Evolutionary conservation across 352 stramenopile genomes (phyloP).

Genomic region (Phytophthora brassicae): DNA sequence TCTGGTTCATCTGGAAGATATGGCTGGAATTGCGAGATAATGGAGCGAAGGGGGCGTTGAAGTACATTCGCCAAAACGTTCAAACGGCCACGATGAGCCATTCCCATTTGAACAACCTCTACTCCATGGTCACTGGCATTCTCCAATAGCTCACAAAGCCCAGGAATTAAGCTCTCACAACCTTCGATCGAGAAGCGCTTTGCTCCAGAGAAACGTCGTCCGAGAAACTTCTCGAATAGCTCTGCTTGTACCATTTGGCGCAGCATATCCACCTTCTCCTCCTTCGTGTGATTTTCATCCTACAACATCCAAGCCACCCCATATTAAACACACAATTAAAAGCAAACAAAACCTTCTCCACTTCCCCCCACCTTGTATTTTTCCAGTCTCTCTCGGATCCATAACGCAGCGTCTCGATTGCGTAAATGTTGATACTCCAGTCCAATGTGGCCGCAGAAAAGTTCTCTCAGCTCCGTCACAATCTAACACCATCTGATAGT

Average conservation of each 20-base stretch:
- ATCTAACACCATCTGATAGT: slow-evolving; percentile 57
- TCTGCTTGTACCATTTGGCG: slow-evolving; percentile 94
- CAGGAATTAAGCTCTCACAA: slow-evolving; percentile 95
- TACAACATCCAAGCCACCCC: slow-evolving; percentile 15
- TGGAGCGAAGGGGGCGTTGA: slow-evolving; percentile 94
- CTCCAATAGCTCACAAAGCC: slow-evolving; percentile 95
- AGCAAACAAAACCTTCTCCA: background rate
- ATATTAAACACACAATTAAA: background rate
- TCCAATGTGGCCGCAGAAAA: slow-evolving; percentile 96
- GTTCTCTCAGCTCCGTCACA: slow-evolving; percentile 91
- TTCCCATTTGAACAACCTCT: slow-evolving; percentile 98
- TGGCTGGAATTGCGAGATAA: slow-evolving; percentile 90
- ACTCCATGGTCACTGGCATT: slow-evolving; percentile 94
- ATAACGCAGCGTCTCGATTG: slow-evolving; percentile 88
- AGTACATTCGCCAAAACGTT: slow-evolving; percentile 99
- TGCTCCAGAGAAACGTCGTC: slow-evolving; percentile 91
- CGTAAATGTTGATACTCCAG: slow-evolving; percentile 99
- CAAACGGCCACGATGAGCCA: slow-evolving; percentile 97
- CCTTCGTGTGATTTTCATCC: slow-evolving; percentile 49
- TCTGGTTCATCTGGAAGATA: slow-evolving; percentile 85
- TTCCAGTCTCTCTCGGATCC: slow-evolving; percentile 72
- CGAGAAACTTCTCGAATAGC: slow-evolving; percentile 98
- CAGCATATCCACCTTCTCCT: slow-evolving; percentile 95
- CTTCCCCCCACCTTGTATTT: slow-evolving; percentile 51
- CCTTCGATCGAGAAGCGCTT: slow-evolving; percentile 99